Conservation (phyloP, 768 basidiomycete genomes). For the Auriscalpium microsporum region DNA sequence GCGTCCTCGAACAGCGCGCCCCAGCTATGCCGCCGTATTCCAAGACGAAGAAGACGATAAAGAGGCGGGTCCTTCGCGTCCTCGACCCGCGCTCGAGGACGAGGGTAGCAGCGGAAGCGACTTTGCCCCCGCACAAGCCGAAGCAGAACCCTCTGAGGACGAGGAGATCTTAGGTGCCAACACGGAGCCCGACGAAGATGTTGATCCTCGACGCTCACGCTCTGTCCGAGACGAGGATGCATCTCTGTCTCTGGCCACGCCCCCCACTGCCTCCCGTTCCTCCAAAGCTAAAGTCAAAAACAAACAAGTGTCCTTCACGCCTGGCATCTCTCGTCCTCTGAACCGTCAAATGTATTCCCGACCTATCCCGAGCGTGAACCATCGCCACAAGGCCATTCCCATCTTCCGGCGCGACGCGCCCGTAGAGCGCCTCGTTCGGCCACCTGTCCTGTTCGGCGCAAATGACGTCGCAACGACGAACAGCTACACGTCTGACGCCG, state of each 20-base stretch:
- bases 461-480: constrained; percentile 40
- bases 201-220: constrained; percentile 16
- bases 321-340: constrained; percentile 26
- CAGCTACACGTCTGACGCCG: constrained; percentile 40
- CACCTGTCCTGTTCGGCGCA: constrained; percentile 42
- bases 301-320: not conserved
- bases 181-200: constrained; percentile 15
- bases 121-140: constrained; percentile 39
- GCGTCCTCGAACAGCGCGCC: constrained; percentile 44
- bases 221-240: constrained; percentile 6
- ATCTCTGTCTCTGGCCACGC: constrained; percentile 1
- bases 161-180: constrained; percentile 23
- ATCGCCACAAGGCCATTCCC: constrained; percentile 64
- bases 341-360: constrained; percentile 49
- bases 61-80: constrained; percentile 32
- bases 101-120: constrained; percentile 44
- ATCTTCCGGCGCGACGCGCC: constrained; percentile 41
- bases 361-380: constrained; percentile 59
- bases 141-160: constrained; percentile 23
- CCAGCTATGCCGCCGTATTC: constrained; percentile 38
- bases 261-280: not conserved
- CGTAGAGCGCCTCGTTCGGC: constrained; percentile 48
- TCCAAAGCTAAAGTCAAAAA: constrained; percentile 1
- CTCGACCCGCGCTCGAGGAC: constrained; percentile 18
- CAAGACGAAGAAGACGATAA: constrained; percentile 26